A percentile compares a stretch with the other conserved stretches of the same genome.
Conservation (phyloP, 768 basidiomycete species). For the Tylopilus intermedius region DNA sequence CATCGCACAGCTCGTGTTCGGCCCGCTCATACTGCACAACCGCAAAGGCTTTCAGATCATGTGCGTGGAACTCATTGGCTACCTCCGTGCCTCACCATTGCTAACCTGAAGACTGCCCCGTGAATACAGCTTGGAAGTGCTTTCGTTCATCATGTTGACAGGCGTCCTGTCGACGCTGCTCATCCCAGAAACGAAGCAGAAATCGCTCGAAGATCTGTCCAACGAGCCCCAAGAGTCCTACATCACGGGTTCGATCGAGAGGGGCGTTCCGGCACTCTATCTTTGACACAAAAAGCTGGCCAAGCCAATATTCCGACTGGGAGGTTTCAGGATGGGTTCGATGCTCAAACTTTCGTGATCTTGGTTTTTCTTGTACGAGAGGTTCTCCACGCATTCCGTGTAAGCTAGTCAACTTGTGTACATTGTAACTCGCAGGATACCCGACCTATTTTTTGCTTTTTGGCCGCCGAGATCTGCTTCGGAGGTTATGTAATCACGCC, state of each 20-base stretch:
- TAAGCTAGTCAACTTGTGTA: neutral
- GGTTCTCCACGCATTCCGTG: neutral
- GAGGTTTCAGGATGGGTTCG: no score
- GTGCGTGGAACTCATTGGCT: conserved; percentile 36
- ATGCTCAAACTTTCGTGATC: no score
- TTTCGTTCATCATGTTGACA: conserved; percentile 81
- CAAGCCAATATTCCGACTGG: no score
- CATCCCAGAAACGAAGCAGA: conserved; percentile 73
- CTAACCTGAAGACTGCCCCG: neutral
- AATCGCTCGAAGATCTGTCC: conserved; percentile 64
- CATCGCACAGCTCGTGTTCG: conserved; percentile 73
- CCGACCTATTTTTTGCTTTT: neutral
- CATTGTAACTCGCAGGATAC: neutral
- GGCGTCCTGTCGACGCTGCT: conserved; percentile 78
- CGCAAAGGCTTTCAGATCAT: conserved; percentile 59
- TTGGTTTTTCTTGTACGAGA: neutral
- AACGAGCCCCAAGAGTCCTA: conserved; percentile 66
- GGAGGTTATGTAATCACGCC: neutral
- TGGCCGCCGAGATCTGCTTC: neutral
- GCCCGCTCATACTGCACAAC: conserved; percentile 50
- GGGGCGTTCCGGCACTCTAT: conserved; percentile 11
- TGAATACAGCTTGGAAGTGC: conserved; percentile 56
- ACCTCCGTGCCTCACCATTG: neutral
- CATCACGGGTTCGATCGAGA: conserved; percentile 27
- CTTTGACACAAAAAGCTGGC: neutral